Base-by-base conservation (phyloP, 2,329 filamentous ascomycete species). In the Apiospora pterosperma region DNA sequence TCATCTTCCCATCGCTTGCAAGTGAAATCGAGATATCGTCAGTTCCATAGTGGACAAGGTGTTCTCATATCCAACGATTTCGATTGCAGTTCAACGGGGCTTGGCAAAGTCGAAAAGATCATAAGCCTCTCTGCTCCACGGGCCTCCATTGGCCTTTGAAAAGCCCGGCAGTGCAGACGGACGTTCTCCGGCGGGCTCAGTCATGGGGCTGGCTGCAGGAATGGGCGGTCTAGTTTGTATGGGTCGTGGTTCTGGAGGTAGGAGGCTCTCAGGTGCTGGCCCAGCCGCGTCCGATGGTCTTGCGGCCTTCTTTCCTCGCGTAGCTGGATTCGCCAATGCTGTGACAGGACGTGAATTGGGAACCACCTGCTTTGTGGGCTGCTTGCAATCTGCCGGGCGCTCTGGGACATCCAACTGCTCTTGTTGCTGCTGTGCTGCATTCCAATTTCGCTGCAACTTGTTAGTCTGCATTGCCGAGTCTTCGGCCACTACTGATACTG, bases 61-160 rank as follows among this genome's bases (percentile, higher is more conserved):
- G 16, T 8, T n/a, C 12, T 10, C 44, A 23, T 7, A 28, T 21
- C 48, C 48, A 34, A 55, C 7, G 28, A 34, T n/a, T 34, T 8
- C 6, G 7, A 25, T 61, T 38, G 8, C 23, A 11, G 10, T 62
- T 62, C 60, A 42, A 31, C 36, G 28, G 25, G 60, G 60, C 39
- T 16, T 63, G 4, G 82, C 86, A 71, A 80, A 84, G 41, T 85
- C 87, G 67, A 92, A 84, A 59, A 92, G 72, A 73, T 92, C 90
- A 68, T 86, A 82, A 0, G 90, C 89, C 72, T 92, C 89, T 28
- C 82, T 84, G 69, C 88, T 91, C 90, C 90, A 92, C 0, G 90
- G 85, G 3, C 89, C 89, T 19, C 85, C 79, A 68, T 84, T 85
- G 3, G 80, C 82, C 70, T 79, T 83, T 2, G 76, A 76, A 64